Evolutionary conservation across 2,329 filamentous ascomycete genomes (phyloP), one percentile per base, ranked within the genome.

Genomic region (Diaporthe australafricana): DNA sequence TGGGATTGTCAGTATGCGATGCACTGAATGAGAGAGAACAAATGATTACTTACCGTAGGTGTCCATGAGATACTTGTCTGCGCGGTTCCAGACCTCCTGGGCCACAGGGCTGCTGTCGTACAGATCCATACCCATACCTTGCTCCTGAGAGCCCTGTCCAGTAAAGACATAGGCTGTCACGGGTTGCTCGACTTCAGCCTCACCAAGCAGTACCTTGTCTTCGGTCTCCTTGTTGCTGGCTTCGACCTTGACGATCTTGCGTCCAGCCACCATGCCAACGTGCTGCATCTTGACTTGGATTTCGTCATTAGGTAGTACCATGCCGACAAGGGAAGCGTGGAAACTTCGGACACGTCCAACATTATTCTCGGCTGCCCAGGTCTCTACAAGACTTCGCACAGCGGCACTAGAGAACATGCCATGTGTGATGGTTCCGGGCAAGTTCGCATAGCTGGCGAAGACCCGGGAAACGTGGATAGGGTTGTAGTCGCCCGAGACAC

Each of bases 101-200:
- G 96, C 97, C 25, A 99, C 96, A 47, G 92, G 87, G 81, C 96
- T 98, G 87, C 92, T 97, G 79, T 89, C 93, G 82, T 99, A 99
- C 66, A 99, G 88, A 79, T 98, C 96, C 96, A 99, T 99, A 84
- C 96, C 96, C 96, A 99, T 99, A 74, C 96, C 96, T 83, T 99
- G 96, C 83, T 99, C 96, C 83, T 99, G 97, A 65, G 95, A 98
- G 78, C 96, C 96, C 83, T 99, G 96, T 70, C 96, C 96, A 75
- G 97, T 99, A 84, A 99, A 99, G 77, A 99, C 94, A 79, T 99
- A 99, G 6, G 96, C 92, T 2, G 96, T 97, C 42, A 96, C 94
- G 9, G 97, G 97, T 82, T 99, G 96, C 84, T 99, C 96, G 72
- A 99, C 94, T 83, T 99, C 96, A 32, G 96, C 96, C 84, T 98